phyloP scores from a whole-genome alignment of 805 yeast species.

The Yamadazyma phyllophila region DNA sequence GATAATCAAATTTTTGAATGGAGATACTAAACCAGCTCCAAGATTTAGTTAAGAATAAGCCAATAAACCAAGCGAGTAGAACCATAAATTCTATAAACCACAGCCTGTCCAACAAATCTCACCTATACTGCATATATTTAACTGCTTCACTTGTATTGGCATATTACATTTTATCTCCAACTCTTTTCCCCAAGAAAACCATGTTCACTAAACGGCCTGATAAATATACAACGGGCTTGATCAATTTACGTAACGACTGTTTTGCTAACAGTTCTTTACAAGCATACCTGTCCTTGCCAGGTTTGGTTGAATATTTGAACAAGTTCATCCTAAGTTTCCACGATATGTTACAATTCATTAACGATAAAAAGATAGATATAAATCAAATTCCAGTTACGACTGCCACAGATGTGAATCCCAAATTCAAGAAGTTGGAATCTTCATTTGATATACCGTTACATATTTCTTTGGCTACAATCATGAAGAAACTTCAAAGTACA shows the following conservation, averaged over 20 bases:
- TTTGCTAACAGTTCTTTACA: slow-evolving; percentile 89
- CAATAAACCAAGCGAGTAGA: neutral
- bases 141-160: slow-evolving; percentile 2
- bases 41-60: slow-evolving; percentile 10
- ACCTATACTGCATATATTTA: neutral
- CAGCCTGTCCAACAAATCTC: neutral
- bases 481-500: slow-evolving; percentile 62
- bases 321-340: slow-evolving; percentile 30
- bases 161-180: slow-evolving; percentile 13
- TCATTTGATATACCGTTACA: slow-evolving; percentile 52
- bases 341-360: slow-evolving; percentile 20
- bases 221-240: slow-evolving; percentile 75
- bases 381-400: slow-evolving; percentile 2
- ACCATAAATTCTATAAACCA: neutral
- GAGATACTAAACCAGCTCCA: slow-evolving; percentile 10
- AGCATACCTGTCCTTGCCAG: slow-evolving; percentile 64
- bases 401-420: slow-evolving; percentile 14
- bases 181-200: slow-evolving; percentile 6
- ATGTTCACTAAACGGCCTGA: slow-evolving; percentile 61
- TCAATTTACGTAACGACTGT: slow-evolving; percentile 84
- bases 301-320: slow-evolving; percentile 56
- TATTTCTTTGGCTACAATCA: slow-evolving; percentile 49
- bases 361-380: slow-evolving; percentile 19
- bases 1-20: slow-evolving; percentile 8
- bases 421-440: slow-evolving; percentile 19